These are phyloP conservation scores for Dipteronia dyeriana DNA, from an alignment of 345 rosid genomes.

Conservation along the genomic window DNA sequence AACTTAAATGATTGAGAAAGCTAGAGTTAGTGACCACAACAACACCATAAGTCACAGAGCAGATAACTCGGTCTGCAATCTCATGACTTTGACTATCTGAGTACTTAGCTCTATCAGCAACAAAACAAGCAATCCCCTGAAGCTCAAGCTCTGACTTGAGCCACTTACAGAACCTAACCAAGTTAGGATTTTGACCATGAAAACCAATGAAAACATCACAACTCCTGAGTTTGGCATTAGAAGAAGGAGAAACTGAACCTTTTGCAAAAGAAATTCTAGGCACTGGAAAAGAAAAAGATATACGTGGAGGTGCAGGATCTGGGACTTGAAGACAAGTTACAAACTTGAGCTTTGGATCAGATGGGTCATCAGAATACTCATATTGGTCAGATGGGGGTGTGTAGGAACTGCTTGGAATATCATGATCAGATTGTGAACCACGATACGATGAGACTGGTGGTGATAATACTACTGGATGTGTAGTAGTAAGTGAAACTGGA, in stretches of 20 bases:
- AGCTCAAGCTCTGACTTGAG: conserved; percentile 91
- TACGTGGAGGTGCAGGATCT: conserved; percentile 63
- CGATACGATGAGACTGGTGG: conserved; percentile 40
- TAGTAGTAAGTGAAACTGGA: conserved; percentile 7
- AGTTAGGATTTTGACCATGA: conserved; percentile 82
- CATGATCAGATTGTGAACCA: conserved; percentile 61
- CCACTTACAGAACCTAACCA: conserved; percentile 88
- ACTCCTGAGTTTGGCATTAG: conserved; percentile 82
- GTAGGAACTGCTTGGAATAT: conserved; percentile 90
- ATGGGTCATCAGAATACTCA: conserved; percentile 71
- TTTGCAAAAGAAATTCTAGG: conserved; percentile 82
- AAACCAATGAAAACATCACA: conserved; percentile 88
- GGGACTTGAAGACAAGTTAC: conserved; percentile 59
- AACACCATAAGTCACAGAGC: conserved; percentile 79
- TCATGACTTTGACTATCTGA: conserved; percentile 80
- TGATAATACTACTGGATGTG: conserved; percentile 25
- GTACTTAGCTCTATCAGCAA: conserved; percentile 83
- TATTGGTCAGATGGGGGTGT: conserved; percentile 87
- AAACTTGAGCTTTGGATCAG: conserved; percentile 58
- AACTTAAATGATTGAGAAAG: conserved; percentile 63
- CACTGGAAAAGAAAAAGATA: conserved; percentile 86
- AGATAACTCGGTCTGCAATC: conserved; percentile 82
- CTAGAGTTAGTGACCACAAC: conserved; percentile 66
- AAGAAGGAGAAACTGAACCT: conserved; percentile 65
- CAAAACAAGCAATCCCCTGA: conserved; percentile 91